phyloP scores from a whole-genome alignment of 2,329 filamentous ascomycete genomes.

The Penicillium sp. region DNA sequence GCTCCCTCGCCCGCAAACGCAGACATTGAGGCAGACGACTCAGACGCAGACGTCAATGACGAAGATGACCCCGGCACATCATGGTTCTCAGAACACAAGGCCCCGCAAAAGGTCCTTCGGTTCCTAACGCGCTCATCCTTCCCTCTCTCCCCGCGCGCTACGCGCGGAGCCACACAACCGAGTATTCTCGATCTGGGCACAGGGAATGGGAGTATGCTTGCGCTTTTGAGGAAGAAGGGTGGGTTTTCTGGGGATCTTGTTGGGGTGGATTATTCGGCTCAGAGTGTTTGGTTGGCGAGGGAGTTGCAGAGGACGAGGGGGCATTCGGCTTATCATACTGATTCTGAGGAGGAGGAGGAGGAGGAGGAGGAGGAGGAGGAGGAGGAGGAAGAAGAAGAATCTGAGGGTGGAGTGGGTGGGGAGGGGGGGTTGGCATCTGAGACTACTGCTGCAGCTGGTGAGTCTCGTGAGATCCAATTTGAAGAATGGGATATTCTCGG shows the following conservation, averaged over 20 bases:
- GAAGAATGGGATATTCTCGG: constrained; percentile 68
- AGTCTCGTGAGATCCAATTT: constrained; percentile 49
- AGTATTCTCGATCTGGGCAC: constrained; percentile 84
- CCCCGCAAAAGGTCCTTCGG: constrained; percentile 76
- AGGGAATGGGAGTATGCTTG: constrained; percentile 91
- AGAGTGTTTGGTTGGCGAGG: constrained; percentile 74
- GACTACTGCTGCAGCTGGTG: constrained; percentile 19
- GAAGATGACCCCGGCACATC: constrained; percentile 79
- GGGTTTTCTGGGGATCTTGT: constrained; percentile 72
- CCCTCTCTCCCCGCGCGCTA: constrained; percentile 47
- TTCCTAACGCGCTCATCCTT: constrained; percentile 63
- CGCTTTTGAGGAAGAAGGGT: constrained; percentile 70
- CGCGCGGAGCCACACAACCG: constrained; percentile 23
- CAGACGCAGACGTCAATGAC: constrained; percentile 72
- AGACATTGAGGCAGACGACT: constrained; percentile 57
- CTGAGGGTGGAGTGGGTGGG: constrained; percentile 33
- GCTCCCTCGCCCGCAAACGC: no score
- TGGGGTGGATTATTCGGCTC: constrained; percentile 84
- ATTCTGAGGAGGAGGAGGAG: constrained; percentile 43
- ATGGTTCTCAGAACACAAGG: constrained; percentile 95
- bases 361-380: constrained; percentile 56
- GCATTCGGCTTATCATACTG: constrained; percentile 40
- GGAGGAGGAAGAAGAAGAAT: constrained; percentile 68
- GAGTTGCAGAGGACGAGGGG: constrained; percentile 57
- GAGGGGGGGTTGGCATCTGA: constrained; percentile 12